Conservation (phyloP, 208 protist genomes). For the Leishmania aethiopica region DNA sequence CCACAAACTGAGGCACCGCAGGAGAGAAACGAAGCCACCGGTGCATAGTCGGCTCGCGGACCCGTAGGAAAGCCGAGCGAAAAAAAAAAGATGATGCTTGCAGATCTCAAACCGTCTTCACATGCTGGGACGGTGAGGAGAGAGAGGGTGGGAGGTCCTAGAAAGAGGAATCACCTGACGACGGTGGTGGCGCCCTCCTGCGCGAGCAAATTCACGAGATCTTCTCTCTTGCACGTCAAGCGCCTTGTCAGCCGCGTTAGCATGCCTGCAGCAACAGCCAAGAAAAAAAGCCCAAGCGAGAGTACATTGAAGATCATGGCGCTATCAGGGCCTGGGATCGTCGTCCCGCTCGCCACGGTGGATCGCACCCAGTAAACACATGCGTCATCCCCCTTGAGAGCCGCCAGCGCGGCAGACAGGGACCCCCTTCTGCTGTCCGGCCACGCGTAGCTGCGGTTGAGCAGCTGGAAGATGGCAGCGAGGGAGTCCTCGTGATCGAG, state of each 20-base stretch:
- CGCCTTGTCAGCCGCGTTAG: slow-evolving; percentile 36
- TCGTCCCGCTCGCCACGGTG: slow-evolving; percentile 54
- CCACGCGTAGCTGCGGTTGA: slow-evolving; percentile 16
- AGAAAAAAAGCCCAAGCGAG: slow-evolving; percentile 53
- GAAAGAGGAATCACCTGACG: not conserved
- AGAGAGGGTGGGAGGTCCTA: not conserved
- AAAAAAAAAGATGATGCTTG: not conserved
- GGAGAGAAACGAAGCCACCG: not conserved
- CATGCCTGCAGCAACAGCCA: slow-evolving; percentile 34
- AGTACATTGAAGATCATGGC: slow-evolving; percentile 84
- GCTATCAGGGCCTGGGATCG: slow-evolving; percentile 70
- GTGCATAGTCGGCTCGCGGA: not conserved
- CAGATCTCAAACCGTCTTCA: not conserved
- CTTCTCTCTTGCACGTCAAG: slow-evolving; percentile 19
- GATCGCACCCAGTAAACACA: slow-evolving; percentile 54
- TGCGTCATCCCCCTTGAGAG: not conserved
- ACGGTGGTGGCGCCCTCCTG: not conserved
- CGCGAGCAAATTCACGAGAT: slow-evolving; percentile 10
- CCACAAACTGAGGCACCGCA: not conserved
- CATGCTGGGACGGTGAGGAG: not conserved
- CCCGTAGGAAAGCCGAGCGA: not conserved
- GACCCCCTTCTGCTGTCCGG: not conserved
- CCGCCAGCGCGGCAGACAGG: not conserved
- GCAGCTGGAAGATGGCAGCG: slow-evolving; percentile 22
- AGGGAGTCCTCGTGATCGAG: slow-evolving; percentile 55